phyloP scores from a whole-genome alignment of 2,329 filamentous ascomycete genomes.

The Aspergillus vadensis region DNA sequence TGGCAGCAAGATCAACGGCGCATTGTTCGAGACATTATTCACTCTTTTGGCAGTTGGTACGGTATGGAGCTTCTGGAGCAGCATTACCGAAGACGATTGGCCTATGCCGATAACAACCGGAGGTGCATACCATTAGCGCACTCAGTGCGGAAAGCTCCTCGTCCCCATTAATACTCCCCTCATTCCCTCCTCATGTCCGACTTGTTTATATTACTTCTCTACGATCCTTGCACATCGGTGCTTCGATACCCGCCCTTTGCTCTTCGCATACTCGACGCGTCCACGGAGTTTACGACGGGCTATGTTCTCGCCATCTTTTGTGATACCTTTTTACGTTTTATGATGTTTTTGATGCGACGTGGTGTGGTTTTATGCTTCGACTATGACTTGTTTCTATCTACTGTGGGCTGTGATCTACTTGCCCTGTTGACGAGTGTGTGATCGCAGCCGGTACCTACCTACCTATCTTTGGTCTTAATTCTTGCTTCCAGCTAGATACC shows the following conservation, averaged over 20 bases:
- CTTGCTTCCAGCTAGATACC: conserved; percentile 35
- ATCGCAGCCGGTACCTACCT: neutral
- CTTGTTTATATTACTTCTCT: conserved; percentile 2
- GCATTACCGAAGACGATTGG: conserved; percentile 99
- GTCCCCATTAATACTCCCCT: conserved; percentile 19
- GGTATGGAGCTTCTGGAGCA: conserved; percentile 97
- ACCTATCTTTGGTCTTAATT: neutral
- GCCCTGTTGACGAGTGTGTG: neutral
- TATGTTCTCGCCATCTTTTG: conserved; percentile 20
- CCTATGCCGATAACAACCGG: conserved; percentile 55
- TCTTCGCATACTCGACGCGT: neutral
- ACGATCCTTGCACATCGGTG: conserved; percentile 15
- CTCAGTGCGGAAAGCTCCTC: neutral
- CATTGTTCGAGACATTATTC: conserved; percentile 90
- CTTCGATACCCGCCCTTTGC: conserved; percentile 12
- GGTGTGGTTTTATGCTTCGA: conserved; percentile 12
- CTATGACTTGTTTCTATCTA: conserved; percentile 6
- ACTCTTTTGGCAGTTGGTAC: conserved; percentile 79
- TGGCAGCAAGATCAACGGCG: conserved; percentile 82
- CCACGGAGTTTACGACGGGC: conserved; percentile 4
- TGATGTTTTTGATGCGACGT: conserved; percentile 14
- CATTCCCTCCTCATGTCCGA: conserved; percentile 5
- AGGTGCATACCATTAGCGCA: conserved; percentile 32
- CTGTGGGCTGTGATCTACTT: conserved; percentile 3
- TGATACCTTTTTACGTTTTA: conserved; percentile 17